A percentile compares a stretch with the other conserved stretches of the same genome.
These are phyloP conservation scores for Achaetomiella virescens DNA, from an alignment of 495 filamentous ascomycete genomes.

Conservation along the genomic window DNA sequence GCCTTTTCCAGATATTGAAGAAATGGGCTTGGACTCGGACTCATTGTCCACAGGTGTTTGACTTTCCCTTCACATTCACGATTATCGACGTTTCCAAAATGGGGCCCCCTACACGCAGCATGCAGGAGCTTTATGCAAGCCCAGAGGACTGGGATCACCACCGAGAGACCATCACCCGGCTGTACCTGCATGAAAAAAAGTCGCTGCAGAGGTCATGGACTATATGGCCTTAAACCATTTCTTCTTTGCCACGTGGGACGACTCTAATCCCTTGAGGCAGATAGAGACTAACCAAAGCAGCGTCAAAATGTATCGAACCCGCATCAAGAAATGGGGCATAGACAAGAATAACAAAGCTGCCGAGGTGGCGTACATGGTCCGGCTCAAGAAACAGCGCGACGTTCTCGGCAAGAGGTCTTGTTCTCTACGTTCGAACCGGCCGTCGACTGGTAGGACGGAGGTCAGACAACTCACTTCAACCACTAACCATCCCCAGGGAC, in stretches of 20 bases:
- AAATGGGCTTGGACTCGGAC: no score
- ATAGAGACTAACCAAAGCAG: constrained; percentile 16
- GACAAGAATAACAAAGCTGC: constrained; percentile 40
- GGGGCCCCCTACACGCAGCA: not conserved
- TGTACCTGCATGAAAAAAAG: constrained; percentile 37
- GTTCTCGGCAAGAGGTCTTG: constrained; percentile 27
- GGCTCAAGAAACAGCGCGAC: constrained; percentile 30
- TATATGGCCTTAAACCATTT: constrained; percentile 34
- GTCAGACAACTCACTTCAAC: not conserved
- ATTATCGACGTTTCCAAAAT: not conserved
- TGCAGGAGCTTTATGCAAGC: constrained; percentile 8
- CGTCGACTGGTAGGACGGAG: constrained; percentile 19
- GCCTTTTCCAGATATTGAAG: no score
- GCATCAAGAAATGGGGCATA: constrained; percentile 40
- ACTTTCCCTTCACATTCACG: not conserved
- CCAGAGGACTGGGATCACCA: constrained; percentile 20
- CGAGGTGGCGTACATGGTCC: constrained; percentile 33
- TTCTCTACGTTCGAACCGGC: constrained; percentile 29
- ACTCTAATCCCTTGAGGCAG: not conserved
- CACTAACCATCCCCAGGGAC: constrained; percentile 5
- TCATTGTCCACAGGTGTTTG: not conserved
- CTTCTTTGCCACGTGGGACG: constrained; percentile 37
- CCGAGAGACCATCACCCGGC: constrained; percentile 17
- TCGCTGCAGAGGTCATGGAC: constrained; percentile 36
- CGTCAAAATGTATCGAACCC: constrained; percentile 39